Evolutionary conservation across 116 monocot species (phyloP).

Genomic region (Iris pallida): DNA sequence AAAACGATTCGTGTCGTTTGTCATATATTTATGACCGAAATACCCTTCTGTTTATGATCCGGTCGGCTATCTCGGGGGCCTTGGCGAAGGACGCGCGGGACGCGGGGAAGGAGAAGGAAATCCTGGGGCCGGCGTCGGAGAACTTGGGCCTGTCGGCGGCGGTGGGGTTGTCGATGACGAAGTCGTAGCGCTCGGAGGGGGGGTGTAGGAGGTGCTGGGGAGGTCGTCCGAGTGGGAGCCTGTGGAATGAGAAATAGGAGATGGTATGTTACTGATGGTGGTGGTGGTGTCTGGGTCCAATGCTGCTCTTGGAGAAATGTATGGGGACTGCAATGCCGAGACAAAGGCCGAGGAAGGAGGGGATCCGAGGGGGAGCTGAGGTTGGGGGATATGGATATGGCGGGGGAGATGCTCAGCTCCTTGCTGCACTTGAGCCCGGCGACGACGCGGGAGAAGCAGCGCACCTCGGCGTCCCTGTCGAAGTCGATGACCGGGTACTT

Average conservation of each 20-base stretch:
- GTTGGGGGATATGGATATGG: slow-evolving; percentile 72
- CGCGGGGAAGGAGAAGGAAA: slow-evolving; percentile 82
- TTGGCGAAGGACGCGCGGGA: slow-evolving; percentile 71
- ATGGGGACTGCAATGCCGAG: slow-evolving; percentile 87
- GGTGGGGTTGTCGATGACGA: slow-evolving; percentile 31
- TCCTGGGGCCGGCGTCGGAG: slow-evolving; percentile 40
- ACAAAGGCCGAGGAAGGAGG: slow-evolving; percentile 89
- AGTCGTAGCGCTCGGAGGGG: slow-evolving; percentile 64
- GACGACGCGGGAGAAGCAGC: slow-evolving; percentile 28
- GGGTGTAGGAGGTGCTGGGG: slow-evolving; percentile 78
- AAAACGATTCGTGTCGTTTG: no score
- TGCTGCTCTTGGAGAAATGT: slow-evolving; percentile 75
- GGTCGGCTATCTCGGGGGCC: slow-evolving; percentile 73
- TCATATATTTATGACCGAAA: no score
- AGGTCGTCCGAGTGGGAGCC: slow-evolving; percentile 63
- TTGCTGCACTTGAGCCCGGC: slow-evolving; percentile 36
- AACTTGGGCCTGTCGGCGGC: slow-evolving; percentile 45
- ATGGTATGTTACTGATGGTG: slow-evolving; percentile 29
- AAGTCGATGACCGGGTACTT: no score
- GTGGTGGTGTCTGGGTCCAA: slow-evolving; percentile 30
- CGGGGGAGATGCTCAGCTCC: slow-evolving; percentile 61
- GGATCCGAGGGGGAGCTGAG: slow-evolving; percentile 76
- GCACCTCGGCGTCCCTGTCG: no score
- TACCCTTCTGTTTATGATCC: no score
- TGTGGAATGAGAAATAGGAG: slow-evolving; percentile 70